A percentile compares a stretch with the other conserved stretches of the same genome.
These are phyloP conservation scores for Begonia loranthoides DNA, from an alignment of 306 rosid genomes.

Conservation along the genomic window DNA sequence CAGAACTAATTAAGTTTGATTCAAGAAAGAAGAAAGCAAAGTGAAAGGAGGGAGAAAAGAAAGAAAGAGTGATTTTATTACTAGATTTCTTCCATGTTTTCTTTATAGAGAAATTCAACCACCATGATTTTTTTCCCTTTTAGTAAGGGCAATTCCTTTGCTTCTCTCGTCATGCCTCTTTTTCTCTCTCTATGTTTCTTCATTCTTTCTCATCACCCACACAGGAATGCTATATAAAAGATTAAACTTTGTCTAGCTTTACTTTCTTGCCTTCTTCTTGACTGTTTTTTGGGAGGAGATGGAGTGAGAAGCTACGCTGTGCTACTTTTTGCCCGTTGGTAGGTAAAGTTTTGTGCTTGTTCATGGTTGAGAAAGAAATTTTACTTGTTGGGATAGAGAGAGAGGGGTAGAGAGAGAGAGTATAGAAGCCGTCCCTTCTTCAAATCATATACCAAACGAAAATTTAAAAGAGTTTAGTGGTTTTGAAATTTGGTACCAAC, in stretches of 20 bases:
- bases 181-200: too few species aligned
- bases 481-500: slow-evolving; percentile 21
- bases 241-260: slow-evolving; percentile 16
- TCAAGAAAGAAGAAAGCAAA: not conserved
- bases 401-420: too few species aligned
- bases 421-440: too few species aligned
- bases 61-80: not conserved
- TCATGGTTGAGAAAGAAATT: too few species aligned
- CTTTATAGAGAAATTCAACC: not conserved
- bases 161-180: too few species aligned
- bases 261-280: slow-evolving; percentile 1
- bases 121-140: not conserved
- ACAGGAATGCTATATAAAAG: too few species aligned
- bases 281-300: slow-evolving; percentile 13
- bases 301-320: slow-evolving; percentile 6
- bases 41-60: too few species aligned
- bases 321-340: slow-evolving; percentile 33
- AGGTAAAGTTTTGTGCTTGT: slow-evolving; percentile 21
- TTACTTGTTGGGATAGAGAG: too few species aligned
- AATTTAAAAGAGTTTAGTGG: too few species aligned
- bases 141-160: too few species aligned
- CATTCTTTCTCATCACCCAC: too few species aligned
- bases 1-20: not conserved
- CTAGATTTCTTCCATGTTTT: not conserved
- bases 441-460: too few species aligned